These are phyloP conservation scores for Effrenium voratum DNA, from an alignment of 73 alveolate species.

Conservation along the genomic window DNA sequence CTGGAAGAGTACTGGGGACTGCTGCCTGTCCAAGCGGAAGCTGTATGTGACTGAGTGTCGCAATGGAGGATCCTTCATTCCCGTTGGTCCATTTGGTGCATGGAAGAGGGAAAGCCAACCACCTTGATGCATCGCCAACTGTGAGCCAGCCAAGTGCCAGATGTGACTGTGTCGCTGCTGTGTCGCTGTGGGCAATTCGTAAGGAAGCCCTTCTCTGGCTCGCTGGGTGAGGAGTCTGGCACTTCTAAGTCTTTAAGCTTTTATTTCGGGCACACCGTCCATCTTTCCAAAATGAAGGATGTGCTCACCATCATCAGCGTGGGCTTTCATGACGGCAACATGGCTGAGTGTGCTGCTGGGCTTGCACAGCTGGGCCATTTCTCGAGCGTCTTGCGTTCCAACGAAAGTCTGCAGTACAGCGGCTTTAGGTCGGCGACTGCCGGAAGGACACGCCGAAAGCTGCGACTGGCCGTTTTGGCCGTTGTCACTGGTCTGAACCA, in stretches of 20 bases:
- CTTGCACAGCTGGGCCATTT: not conserved
- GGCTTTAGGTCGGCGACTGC: slow-evolving; percentile 27
- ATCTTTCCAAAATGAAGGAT: slow-evolving; percentile 1
- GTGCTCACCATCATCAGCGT: slow-evolving; percentile 49
- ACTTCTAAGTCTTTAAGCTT: too few relatives aligned
- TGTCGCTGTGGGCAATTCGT: too few relatives aligned
- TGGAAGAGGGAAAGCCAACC: too few relatives aligned
- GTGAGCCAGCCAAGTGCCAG: too few relatives aligned
- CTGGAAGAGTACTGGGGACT: slow-evolving; percentile 41
- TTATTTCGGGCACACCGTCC: too few relatives aligned
- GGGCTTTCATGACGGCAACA: slow-evolving; percentile 53
- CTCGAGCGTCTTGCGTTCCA: not conserved
- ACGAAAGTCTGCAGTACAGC: not conserved
- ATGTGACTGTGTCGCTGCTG: not conserved
- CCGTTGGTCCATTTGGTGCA: not conserved
- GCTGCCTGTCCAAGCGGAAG: not conserved
- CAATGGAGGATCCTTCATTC: not conserved
- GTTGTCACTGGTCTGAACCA: not conserved
- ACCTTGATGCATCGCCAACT: too few relatives aligned
- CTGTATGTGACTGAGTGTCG: not conserved
- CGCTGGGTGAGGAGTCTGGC: too few relatives aligned
- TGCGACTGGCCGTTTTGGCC: not conserved
- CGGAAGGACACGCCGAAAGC: slow-evolving; percentile 35
- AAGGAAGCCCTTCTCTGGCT: too few relatives aligned
- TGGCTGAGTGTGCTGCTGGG: slow-evolving; percentile 48